A percentile compares a stretch with the other conserved stretches of the same genome.
These are phyloP conservation scores for Colletotrichum costaricense DNA, from an alignment of 2,329 filamentous ascomycete species.

Conservation along the genomic window DNA sequence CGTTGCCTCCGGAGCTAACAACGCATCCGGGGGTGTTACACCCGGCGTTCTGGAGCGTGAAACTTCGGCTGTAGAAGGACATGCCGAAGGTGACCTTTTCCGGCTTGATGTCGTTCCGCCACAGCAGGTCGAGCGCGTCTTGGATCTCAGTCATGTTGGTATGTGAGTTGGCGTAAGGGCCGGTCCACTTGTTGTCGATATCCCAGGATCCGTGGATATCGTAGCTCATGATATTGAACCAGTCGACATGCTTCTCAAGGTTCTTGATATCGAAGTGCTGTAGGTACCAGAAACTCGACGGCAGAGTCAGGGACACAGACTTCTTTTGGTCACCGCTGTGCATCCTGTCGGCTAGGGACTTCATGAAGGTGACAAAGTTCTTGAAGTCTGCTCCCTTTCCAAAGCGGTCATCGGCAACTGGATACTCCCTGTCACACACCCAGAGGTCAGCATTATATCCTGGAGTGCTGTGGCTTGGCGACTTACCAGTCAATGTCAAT, in stretches of 20 bases:
- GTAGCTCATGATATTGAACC: slow-evolving; percentile 45
- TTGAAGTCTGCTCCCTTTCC: too few relatives aligned
- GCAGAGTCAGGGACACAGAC: neutral
- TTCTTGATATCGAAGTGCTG: slow-evolving; percentile 38
- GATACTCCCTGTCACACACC: slow-evolving; percentile 36
- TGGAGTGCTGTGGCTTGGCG: too few relatives aligned
- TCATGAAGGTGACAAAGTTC: too few relatives aligned
- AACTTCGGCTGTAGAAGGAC: slow-evolving; percentile 50
- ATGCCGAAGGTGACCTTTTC: slow-evolving; percentile 52
- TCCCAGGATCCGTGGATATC: slow-evolving; percentile 54
- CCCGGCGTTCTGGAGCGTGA: slow-evolving; percentile 25
- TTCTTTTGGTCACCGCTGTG: too few relatives aligned
- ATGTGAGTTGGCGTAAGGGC: slow-evolving; percentile 43
- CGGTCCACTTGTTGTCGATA: slow-evolving; percentile 39
- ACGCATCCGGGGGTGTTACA: slow-evolving; percentile 36
- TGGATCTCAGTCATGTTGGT: slow-evolving; percentile 55
- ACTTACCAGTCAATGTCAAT: slow-evolving; percentile 41
- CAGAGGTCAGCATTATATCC: too few relatives aligned
- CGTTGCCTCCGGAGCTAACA: too few relatives aligned
- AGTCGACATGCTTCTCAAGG: neutral
- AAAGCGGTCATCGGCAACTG: neutral
- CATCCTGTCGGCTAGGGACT: too few relatives aligned
- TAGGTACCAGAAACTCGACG: slow-evolving; percentile 25
- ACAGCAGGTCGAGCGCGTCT: slow-evolving; percentile 51
- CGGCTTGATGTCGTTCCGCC: slow-evolving; percentile 51